Conservation (phyloP, 495 filamentous ascomycete genomes). For the Neurospora sublineolata region DNA sequence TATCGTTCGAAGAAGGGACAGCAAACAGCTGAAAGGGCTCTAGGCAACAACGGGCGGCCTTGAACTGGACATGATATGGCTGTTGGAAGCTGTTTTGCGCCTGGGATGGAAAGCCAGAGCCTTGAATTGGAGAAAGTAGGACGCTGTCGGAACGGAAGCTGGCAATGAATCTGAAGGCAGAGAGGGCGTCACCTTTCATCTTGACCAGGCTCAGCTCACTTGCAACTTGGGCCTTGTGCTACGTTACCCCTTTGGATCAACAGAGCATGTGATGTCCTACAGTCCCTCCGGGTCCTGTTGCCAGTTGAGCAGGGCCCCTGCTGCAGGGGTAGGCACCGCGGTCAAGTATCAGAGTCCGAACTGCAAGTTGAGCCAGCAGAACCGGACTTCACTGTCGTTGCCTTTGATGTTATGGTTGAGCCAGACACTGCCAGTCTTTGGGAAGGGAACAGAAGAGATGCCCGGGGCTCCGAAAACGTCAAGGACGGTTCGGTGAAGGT, state of each 20-base stretch:
- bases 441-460: neutral
- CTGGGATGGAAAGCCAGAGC: neutral
- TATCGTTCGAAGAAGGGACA: neutral
- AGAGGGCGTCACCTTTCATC: neutral
- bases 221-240: neutral
- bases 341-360: neutral
- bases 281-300: too few relatives aligned
- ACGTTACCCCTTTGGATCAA: too few relatives aligned
- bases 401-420: neutral
- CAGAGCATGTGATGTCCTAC: too few relatives aligned
- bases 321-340: too few relatives aligned
- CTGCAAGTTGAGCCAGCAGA: neutral
- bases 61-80: neutral
- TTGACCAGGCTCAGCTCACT: neutral
- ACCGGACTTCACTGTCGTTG: neutral
- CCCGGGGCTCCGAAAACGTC: neutral
- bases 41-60: neutral
- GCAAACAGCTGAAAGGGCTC: neutral
- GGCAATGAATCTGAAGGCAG: neutral
- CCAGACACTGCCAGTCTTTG: neutral
- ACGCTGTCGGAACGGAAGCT: neutral
- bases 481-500: neutral
- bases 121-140: neutral
- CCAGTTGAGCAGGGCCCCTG: too few relatives aligned
- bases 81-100: neutral